Percentiles rank a stretch among this genome's conserved stretches.
Conservation (phyloP, 2,329 filamentous ascomycete species). For the Ascochyta koolunga region DNA sequence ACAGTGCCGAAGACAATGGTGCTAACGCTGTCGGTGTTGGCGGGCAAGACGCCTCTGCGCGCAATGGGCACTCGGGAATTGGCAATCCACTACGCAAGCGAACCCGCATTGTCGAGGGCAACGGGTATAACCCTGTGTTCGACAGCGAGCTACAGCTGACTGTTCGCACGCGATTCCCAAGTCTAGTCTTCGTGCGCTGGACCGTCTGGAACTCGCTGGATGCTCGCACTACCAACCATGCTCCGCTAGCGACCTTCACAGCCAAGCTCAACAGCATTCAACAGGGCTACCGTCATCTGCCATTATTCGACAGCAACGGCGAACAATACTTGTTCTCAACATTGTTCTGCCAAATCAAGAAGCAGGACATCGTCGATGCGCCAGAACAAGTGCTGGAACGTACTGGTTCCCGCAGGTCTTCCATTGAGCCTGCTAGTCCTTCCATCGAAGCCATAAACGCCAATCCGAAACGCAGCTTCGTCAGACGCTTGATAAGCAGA, state of each 20-base stretch:
- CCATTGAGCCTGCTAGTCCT: slow-evolving; percentile 35
- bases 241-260: slow-evolving; percentile 83
- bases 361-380: slow-evolving; percentile 58
- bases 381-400: slow-evolving; percentile 29
- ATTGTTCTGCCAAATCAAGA: slow-evolving; percentile 86
- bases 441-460: slow-evolving; percentile 41
- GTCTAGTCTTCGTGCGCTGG: slow-evolving; percentile 91
- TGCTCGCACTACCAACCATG: slow-evolving; percentile 69
- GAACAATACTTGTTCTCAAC: slow-evolving; percentile 96
- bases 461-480: slow-evolving; percentile 42
- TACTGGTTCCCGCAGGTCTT: slow-evolving; percentile 32
- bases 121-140: slow-evolving; percentile 93
- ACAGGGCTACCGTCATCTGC: slow-evolving; percentile 90
- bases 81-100: slow-evolving; percentile 76
- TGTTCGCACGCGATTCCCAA: slow-evolving; percentile 91
- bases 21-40: slow-evolving; percentile 73
- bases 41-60: slow-evolving; percentile 68
- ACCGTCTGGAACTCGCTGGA: slow-evolving; percentile 87
- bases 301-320: slow-evolving; percentile 84
- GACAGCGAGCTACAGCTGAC: slow-evolving; percentile 79
- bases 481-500: slow-evolving; percentile 52
- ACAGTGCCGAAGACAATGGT: slow-evolving; percentile 89
- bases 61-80: slow-evolving; percentile 69
- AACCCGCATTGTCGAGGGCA: slow-evolving; percentile 81
- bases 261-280: slow-evolving; percentile 89